Evolutionary conservation across 257 asterid genomes (phyloP).

Genomic region (Plectranthus barbatus): DNA sequence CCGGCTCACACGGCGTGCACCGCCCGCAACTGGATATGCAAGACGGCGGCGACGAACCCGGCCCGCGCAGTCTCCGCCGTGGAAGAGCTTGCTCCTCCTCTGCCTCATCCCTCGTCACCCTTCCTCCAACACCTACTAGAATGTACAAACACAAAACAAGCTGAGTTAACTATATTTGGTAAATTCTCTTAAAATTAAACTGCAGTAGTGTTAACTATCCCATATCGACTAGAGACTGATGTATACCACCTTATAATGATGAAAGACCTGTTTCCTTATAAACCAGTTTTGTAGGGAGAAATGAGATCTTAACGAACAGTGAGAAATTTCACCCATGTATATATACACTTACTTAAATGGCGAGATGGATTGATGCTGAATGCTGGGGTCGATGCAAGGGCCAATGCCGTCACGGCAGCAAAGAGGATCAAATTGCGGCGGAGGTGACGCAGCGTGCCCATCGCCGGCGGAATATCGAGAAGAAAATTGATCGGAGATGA

Average conservation of each 20-base stretch:
- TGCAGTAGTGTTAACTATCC: no score
- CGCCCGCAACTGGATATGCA: conserved; percentile 77
- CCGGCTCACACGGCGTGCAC: conserved; percentile 65
- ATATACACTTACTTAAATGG: conserved; percentile 46
- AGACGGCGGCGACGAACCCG: conserved; percentile 73
- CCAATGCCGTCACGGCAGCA: conserved; percentile 19
- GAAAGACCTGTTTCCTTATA: no score
- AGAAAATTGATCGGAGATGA: background rate
- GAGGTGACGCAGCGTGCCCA: conserved; percentile 32
- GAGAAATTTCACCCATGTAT: no score
- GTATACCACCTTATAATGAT: no score
- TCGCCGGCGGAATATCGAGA: no score
- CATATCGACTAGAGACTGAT: no score
- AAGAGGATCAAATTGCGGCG: conserved; percentile 13
- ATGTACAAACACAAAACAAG: background rate
- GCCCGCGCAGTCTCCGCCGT: conserved; percentile 42
- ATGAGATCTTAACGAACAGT: no score
- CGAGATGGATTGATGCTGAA: conserved; percentile 10
- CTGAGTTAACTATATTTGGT: background rate
- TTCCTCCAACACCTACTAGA: conserved; percentile 31
- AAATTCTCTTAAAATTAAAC: no score
- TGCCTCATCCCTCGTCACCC: conserved; percentile 22
- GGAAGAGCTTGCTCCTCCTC: conserved; percentile 15
- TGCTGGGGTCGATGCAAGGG: conserved; percentile 30
- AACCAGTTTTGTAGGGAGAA: no score